Conservation (phyloP, 1,284 basidiomycete genomes). For the Cerrena zonata region DNA sequence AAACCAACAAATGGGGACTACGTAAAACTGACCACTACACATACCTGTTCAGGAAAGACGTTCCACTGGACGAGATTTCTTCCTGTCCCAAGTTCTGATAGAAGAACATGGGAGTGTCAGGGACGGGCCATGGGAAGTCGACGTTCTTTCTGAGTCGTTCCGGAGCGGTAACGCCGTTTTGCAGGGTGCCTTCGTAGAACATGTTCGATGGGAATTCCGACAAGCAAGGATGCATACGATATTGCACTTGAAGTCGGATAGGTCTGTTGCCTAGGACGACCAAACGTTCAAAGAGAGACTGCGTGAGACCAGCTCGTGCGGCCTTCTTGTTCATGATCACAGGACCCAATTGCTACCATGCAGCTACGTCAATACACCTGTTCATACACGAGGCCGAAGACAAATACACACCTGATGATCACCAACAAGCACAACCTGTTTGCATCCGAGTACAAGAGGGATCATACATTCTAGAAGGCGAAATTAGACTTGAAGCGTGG, state of each 20-base stretch:
- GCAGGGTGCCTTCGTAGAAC: constrained; percentile 99
- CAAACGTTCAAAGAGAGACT: constrained; percentile 95
- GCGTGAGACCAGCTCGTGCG: constrained; percentile 91
- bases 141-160: constrained; percentile 95
- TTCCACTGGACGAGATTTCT: constrained; percentile 97
- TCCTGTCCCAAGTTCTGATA: constrained; percentile 99
- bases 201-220: constrained; percentile 99
- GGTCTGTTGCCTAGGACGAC: constrained; percentile 93
- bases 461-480: constrained; percentile 88
- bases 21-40: constrained; percentile 18
- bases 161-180: constrained; percentile 98
- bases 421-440: constrained; percentile 96
- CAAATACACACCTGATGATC: constrained; percentile 72
- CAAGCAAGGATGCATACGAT: constrained; percentile 99
- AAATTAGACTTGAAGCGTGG: constrained; percentile 13
- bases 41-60: constrained; percentile 92
- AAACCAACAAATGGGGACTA: constrained; percentile 14
- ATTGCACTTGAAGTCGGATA: constrained; percentile 97
- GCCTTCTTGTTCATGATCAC: constrained; percentile 99
- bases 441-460: constrained; percentile 94
- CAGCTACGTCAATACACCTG: constrained; percentile 5
- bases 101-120: constrained; percentile 99
- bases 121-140: constrained; percentile 97
- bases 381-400: constrained; percentile 9
- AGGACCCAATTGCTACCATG: constrained; percentile 81